Conservation (phyloP, 2,329 filamentous ascomycete species). For the Ciborinia camelliae region DNA sequence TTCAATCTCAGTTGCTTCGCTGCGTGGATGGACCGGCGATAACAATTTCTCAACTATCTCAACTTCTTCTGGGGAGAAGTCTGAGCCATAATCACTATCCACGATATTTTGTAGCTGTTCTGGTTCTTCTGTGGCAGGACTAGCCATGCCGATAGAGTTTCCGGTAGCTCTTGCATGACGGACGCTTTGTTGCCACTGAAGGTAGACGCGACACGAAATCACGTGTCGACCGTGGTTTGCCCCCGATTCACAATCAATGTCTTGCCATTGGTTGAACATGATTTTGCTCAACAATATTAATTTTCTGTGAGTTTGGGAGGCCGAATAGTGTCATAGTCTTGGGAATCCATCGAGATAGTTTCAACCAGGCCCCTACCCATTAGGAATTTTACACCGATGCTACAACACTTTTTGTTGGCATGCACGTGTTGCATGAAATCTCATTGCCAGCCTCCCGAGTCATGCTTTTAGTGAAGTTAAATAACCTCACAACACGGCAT, state of each 20-base stretch:
- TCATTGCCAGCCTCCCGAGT: not conserved
- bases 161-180: not conserved
- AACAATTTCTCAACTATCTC: conserved; percentile 51
- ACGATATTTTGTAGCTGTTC: conserved; percentile 15
- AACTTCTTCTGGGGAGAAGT: conserved; percentile 57
- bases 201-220: not conserved
- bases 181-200: not conserved
- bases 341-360: too few relatives aligned
- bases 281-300: not conserved
- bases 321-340: not conserved
- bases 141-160: conserved; percentile 28
- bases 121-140: conserved; percentile 22
- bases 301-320: not conserved
- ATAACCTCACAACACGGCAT: not conserved
- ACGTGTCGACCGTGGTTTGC: not conserved
- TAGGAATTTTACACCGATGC: not conserved
- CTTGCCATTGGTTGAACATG: not conserved
- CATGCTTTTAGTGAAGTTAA: not conserved
- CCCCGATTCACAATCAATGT: not conserved
- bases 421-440: not conserved
- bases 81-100: conserved; percentile 61
- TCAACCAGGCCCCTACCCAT: not conserved
- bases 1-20: conserved; percentile 39
- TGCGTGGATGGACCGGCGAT: conserved; percentile 41
- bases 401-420: not conserved